These are phyloP conservation scores for Lecanicillium sp. DNA, from an alignment of 2,329 filamentous ascomycete species.

Conservation along the genomic window DNA sequence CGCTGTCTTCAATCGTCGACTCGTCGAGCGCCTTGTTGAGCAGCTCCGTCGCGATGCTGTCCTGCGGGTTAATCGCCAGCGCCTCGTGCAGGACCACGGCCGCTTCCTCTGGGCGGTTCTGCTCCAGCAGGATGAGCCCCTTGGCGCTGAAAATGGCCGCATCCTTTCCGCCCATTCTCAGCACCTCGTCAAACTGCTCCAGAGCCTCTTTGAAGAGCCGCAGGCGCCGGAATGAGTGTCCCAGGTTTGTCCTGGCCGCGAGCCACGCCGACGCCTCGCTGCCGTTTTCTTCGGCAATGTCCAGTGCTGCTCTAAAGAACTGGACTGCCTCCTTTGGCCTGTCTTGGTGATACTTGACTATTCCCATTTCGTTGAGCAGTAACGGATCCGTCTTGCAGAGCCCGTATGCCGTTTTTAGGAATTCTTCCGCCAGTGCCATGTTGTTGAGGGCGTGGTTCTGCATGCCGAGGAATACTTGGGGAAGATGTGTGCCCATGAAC, in stretches of 20 bases:
- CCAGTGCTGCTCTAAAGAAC: conserved; percentile 71
- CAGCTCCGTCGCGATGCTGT: conserved; percentile 73
- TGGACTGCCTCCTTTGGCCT: conserved; percentile 66
- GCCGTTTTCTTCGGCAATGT: conserved; percentile 71
- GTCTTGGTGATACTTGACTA: conserved; percentile 91
- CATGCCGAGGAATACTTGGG: conserved; percentile 95
- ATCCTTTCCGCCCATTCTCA: conserved; percentile 75
- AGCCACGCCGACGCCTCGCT: conserved; percentile 78
- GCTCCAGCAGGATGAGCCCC: conserved; percentile 75
- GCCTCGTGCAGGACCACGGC: conserved; percentile 79
- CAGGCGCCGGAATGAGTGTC: conserved; percentile 73
- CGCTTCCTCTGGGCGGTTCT: conserved; percentile 67
- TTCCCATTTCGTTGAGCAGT: conserved; percentile 89
- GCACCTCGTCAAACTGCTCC: conserved; percentile 76
- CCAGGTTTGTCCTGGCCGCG: conserved; percentile 79
- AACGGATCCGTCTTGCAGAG: conserved; percentile 81
- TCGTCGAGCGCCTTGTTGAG: conserved; percentile 64
- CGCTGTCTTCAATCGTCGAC: conserved; percentile 39
- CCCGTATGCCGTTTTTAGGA: conserved; percentile 79
- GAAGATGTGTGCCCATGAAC: conserved; percentile 94
- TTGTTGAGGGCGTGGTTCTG: conserved; percentile 96
- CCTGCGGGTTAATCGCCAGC: conserved; percentile 69
- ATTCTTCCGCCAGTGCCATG: conserved; percentile 87
- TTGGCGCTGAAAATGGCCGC: conserved; percentile 73
- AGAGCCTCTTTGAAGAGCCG: conserved; percentile 65